A percentile compares a stretch with the other conserved stretches of the same genome.
Conservation (phyloP, 2,329 filamentous ascomycete species). For the Cladosporium cucumerinum region DNA sequence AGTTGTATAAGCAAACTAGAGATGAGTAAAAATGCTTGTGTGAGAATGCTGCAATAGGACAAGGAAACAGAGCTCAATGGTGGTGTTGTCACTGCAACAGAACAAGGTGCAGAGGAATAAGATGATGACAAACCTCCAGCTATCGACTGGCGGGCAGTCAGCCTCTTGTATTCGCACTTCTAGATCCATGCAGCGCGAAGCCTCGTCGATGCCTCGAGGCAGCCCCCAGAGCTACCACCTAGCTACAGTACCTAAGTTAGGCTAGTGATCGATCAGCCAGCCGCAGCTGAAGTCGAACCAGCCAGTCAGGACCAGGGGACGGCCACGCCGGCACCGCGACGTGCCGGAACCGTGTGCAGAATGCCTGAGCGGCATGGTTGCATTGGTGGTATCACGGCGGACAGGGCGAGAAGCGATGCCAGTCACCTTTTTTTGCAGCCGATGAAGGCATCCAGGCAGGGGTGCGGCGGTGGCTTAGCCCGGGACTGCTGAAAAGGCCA, state of each 20-base stretch:
- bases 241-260: background rate
- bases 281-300: conserved; percentile 13
- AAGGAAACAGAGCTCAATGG: background rate
- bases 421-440: background rate
- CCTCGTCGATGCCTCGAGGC: background rate
- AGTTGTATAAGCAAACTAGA: background rate
- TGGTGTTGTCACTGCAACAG: background rate
- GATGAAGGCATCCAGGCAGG: background rate
- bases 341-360: conserved; percentile 1
- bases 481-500: background rate
- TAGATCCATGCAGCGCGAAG: background rate
- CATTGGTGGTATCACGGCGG: background rate
- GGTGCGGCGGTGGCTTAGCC: conserved; percentile 6
- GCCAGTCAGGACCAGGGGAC: conserved; percentile 4
- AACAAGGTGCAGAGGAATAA: background rate
- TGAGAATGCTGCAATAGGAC: background rate
- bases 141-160: conserved; percentile 4
- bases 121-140: conserved; percentile 10
- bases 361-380: background rate
- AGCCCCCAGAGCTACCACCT: background rate
- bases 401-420: background rate
- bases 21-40: background rate
- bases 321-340: conserved; percentile 9
- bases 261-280: conserved; percentile 13
- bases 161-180: conserved; percentile 7